Percentiles rank a stretch among this genome's conserved stretches.
Evolutionary conservation across 768 basidiomycete genomes (phyloP).

Genomic region (Hypholoma fasciculare): DNA sequence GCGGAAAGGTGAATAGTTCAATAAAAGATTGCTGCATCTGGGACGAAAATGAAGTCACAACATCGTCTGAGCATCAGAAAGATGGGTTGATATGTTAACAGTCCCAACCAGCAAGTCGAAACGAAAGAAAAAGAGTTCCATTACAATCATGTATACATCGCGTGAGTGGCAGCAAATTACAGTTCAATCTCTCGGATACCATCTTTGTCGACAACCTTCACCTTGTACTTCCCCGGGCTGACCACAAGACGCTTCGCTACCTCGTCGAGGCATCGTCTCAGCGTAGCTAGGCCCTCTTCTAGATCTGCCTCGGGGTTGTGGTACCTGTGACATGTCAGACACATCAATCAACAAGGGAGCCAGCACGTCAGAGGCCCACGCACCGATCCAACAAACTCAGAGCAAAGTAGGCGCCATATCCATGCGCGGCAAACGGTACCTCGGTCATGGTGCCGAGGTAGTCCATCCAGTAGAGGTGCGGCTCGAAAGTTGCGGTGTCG

Average conservation of each 20-base stretch:
- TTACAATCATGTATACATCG: constrained; percentile 10
- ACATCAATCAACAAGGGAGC: not conserved
- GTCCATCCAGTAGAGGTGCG: constrained; percentile 94
- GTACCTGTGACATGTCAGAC: constrained; percentile 51
- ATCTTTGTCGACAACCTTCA: constrained; percentile 91
- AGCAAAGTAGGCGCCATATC: constrained; percentile 92
- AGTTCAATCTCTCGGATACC: constrained; percentile 82
- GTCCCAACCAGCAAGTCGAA: too few species aligned
- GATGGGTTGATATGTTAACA: too few species aligned
- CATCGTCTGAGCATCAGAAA: too few species aligned
- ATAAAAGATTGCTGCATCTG: too few species aligned
- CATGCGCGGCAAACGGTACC: constrained; percentile 94
- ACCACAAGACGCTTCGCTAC: constrained; percentile 83
- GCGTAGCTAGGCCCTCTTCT: constrained; percentile 82
- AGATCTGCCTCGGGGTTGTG: constrained; percentile 85
- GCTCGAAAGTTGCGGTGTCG: constrained; percentile 71
- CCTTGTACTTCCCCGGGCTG: constrained; percentile 78
- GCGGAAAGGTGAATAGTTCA: too few species aligned
- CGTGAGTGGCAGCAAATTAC: constrained; percentile 26
- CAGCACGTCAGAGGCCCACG: constrained; percentile 17
- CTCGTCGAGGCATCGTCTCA: constrained; percentile 88
- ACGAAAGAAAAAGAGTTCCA: not conserved
- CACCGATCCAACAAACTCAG: constrained; percentile 90
- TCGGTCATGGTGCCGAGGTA: constrained; percentile 88
- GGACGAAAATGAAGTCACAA: too few species aligned